Conservation (phyloP, 257 asterid species). For the Scutellaria baicalensis region DNA sequence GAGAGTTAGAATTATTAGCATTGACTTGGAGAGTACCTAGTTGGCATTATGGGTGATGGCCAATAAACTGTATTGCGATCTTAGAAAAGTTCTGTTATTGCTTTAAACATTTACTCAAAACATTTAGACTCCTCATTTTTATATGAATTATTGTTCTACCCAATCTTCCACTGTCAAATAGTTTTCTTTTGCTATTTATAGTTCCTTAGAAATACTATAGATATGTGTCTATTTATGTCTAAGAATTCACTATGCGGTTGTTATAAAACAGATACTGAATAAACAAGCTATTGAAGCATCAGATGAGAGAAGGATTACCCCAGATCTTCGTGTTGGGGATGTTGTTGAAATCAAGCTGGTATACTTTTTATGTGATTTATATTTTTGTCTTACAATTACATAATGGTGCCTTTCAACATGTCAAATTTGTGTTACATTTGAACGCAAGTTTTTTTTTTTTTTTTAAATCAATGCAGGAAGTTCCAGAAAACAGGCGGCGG, state of each 20-base stretch:
- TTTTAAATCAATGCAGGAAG: constrained; percentile 42
- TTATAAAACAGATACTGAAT: constrained; percentile 58
- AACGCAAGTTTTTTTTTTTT: constrained; percentile 5
- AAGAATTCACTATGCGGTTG: constrained; percentile 8
- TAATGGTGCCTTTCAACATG: neutral
- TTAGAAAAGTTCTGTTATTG: neutral
- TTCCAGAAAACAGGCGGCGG: constrained; percentile 73
- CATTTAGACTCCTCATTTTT: neutral
- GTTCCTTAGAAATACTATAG: neutral
- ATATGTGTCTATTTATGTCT: neutral
- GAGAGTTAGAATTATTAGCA: neutral
- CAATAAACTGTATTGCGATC: neutral
- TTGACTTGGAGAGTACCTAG: neutral
- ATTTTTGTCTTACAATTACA: neutral
- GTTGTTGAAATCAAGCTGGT: constrained; percentile 89
- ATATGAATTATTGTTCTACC: neutral
- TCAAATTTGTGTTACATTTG: constrained; percentile 6
- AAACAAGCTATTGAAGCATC: constrained; percentile 78
- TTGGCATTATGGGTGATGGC: neutral
- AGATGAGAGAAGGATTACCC: constrained; percentile 57
- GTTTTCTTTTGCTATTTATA: neutral
- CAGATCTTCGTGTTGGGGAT: constrained; percentile 85
- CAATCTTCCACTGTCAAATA: neutral
- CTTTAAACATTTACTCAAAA: neutral
- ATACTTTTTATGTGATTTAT: neutral